A percentile compares a stretch with the other conserved stretches of the same genome.
These are phyloP conservation scores for Adansonia rubrostipa DNA, from an alignment of 441 rosid genomes.

Conservation along the genomic window DNA sequence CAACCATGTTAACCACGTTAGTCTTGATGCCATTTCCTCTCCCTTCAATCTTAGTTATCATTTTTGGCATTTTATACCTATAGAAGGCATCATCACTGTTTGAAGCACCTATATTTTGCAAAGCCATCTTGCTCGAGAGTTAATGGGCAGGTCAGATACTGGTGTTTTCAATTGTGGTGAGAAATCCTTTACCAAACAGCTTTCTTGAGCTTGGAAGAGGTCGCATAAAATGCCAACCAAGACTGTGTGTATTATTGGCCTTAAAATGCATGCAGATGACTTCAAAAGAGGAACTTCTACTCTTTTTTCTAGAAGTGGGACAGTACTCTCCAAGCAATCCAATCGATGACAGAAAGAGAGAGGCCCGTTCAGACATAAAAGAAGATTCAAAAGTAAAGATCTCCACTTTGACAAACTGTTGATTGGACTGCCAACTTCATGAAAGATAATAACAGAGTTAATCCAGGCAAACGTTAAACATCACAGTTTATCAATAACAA, in stretches of 20 bases:
- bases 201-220: constrained; percentile 29
- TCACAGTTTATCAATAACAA: not conserved
- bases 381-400: constrained; percentile 48
- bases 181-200: constrained; percentile 25
- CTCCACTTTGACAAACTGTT: constrained; percentile 60
- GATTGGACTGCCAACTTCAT: constrained; percentile 49
- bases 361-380: constrained; percentile 90
- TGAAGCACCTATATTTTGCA: constrained; percentile 89
- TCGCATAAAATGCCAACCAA: constrained; percentile 47
- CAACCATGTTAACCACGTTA: constrained; percentile 88
- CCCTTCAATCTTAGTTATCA: constrained; percentile 93
- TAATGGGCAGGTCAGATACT: constrained; percentile 8
- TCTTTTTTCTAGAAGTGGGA: constrained; percentile 72
- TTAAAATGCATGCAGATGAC: constrained; percentile 60
- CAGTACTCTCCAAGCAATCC: constrained; percentile 86
- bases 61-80: constrained; percentile 97
- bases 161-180: constrained; percentile 1
- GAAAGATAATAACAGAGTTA: constrained; percentile 15
- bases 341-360: constrained; percentile 63
- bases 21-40: constrained; percentile 97
- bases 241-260: constrained; percentile 16
- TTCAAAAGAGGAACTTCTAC: constrained; percentile 39
- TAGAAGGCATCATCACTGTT: constrained; percentile 95
- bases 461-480: not conserved
- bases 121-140: constrained; percentile 59